A percentile compares a stretch with the other conserved stretches of the same genome.
Evolutionary conservation across 2,329 filamentous ascomycete species (phyloP).

Genomic region (Dactylonectria macrodidyma): DNA sequence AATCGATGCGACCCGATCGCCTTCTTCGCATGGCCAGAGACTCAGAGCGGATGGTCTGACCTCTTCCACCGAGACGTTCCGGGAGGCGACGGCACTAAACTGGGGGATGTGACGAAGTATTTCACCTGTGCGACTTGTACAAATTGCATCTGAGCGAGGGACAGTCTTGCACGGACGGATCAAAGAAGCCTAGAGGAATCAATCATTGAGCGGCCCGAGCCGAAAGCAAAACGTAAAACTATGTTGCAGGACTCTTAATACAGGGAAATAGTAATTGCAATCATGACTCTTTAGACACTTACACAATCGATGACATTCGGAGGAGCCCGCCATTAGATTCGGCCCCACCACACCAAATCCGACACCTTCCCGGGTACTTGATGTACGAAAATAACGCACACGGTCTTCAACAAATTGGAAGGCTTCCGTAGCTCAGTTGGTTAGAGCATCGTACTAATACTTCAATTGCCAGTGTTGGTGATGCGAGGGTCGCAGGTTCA

Average conservation of each 20-base stretch:
- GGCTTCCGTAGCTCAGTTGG: conserved; percentile 52
- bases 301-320: neutral
- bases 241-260: neutral
- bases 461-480: conserved; percentile 40
- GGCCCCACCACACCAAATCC: conserved; percentile 12
- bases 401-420: conserved; percentile 25
- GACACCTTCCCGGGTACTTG: rapidly evolving
- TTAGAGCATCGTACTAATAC: conserved; percentile 52
- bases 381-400: neutral
- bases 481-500: conserved; percentile 52
- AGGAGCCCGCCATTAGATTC: neutral
- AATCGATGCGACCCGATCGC: conserved; percentile 34
- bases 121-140: conserved; percentile 46
- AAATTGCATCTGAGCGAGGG: conserved; percentile 35
- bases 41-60: conserved; percentile 39
- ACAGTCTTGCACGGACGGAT: neutral
- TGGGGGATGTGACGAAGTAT: conserved; percentile 42
- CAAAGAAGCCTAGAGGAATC: neutral
- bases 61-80: conserved; percentile 38
- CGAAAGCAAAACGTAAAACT: neutral
- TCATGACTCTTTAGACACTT: neutral
- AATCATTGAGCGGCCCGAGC: neutral
- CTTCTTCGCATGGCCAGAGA: conserved; percentile 47
- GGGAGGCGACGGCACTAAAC: conserved; percentile 26
- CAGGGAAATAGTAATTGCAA: neutral